Evolutionary conservation across 768 basidiomycete species (phyloP).

Genomic region (Boletus pseudo-olivaceus): DNA sequence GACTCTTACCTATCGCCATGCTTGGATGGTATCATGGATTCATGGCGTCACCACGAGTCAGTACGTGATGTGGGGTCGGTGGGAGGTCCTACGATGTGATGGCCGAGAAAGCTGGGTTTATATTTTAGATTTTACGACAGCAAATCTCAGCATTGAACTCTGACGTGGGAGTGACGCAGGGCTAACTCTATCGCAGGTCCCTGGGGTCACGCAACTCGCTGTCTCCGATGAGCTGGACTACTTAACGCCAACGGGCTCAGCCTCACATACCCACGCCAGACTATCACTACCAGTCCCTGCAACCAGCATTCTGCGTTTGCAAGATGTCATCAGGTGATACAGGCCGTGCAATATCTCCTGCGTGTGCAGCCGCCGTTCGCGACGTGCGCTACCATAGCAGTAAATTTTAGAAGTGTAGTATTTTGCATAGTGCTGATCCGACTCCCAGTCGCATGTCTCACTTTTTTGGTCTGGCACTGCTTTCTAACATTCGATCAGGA

Average conservation of each 20-base stretch:
- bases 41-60: not conserved
- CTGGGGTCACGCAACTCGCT: not conserved
- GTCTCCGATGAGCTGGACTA: too few species aligned
- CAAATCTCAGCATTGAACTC: not conserved
- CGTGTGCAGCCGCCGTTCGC: not conserved
- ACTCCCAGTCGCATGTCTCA: constrained; percentile 9
- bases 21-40: not conserved
- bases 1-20: not conserved
- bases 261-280: not conserved
- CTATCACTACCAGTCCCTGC: not conserved
- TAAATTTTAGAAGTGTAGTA: not conserved
- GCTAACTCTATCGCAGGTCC: not conserved
- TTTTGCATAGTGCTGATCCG: not conserved
- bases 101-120: not conserved
- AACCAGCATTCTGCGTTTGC: not conserved
- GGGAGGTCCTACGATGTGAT: not conserved
- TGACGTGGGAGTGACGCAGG: constrained; percentile 2
- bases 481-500: constrained; percentile 19
- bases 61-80: not conserved
- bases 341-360: not conserved
- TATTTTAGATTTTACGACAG: not conserved
- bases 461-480: constrained; percentile 12
- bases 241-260: not conserved
- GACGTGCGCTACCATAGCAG: constrained; percentile 13
- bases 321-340: not conserved